Evolutionary conservation across 164 flowering plant species (phyloP).

Genomic region (Liriodendron chinense): DNA sequence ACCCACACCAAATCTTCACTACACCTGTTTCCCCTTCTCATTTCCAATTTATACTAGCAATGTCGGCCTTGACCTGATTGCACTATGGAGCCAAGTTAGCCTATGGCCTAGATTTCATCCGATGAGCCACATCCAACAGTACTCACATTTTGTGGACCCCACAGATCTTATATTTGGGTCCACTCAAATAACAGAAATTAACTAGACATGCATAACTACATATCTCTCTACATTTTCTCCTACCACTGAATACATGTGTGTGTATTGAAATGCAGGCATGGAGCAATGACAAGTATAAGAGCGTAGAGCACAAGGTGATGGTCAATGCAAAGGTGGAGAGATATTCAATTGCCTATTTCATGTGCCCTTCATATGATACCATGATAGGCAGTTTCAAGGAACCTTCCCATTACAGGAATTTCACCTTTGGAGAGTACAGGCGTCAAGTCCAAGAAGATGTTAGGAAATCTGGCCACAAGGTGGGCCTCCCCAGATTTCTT

Average conservation of each 20-base stretch:
- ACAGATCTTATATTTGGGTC: not conserved
- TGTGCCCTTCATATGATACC: conserved; percentile 73
- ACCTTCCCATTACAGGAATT: conserved; percentile 56
- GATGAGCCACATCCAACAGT: not conserved
- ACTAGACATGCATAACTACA: not conserved
- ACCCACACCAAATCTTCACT: no score
- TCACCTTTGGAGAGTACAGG: conserved; percentile 70
- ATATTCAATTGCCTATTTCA: conserved; percentile 72
- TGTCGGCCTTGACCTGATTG: no score
- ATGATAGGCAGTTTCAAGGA: conserved; percentile 48
- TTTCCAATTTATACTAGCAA: no score
- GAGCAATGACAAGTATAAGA: conserved; percentile 75
- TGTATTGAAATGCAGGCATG: conserved; percentile 49
- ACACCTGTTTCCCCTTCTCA: no score
- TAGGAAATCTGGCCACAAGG: conserved; percentile 51
- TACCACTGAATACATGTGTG: not conserved
- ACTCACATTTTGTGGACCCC: not conserved
- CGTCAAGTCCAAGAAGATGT: conserved; percentile 65
- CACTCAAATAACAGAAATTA: not conserved
- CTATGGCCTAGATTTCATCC: no score
- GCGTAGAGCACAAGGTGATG: conserved; percentile 79
- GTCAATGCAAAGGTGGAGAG: conserved; percentile 53
- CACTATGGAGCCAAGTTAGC: no score
- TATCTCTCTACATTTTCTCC: not conserved
- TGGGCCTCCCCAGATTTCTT: conserved; percentile 68